Percentiles rank a stretch among this genome's conserved stretches.
Conservation (phyloP, 345 rosid genomes). For the Eucalyptus caleyi region DNA sequence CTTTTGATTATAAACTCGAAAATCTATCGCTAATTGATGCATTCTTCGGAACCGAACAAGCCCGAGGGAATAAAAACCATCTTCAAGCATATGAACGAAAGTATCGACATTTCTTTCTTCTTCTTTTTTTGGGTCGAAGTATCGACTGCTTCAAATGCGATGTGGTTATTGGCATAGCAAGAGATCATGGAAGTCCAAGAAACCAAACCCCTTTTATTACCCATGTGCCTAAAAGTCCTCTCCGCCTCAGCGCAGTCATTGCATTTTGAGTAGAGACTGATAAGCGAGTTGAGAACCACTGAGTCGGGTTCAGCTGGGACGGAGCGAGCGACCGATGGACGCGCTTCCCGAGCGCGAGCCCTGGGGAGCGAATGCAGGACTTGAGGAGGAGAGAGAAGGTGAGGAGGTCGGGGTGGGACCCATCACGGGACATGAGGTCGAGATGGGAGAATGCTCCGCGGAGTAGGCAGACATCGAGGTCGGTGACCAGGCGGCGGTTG, state of each 20-base stretch:
- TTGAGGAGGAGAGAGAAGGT: background rate
- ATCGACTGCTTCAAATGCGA: background rate
- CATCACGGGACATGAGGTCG: background rate
- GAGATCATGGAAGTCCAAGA: background rate
- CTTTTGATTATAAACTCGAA: too few species aligned
- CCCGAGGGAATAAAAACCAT: background rate
- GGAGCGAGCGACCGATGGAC: background rate
- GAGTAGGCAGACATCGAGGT: background rate
- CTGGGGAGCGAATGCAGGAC: background rate
- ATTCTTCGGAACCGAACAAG: constrained; percentile 30
- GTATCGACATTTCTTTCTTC: background rate
- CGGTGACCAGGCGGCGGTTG: background rate
- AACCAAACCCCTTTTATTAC: background rate
- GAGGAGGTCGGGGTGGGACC: background rate
- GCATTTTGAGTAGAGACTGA: background rate
- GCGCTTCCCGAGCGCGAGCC: background rate
- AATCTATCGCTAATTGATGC: background rate
- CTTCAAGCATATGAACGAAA: background rate
- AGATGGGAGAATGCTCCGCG: background rate
- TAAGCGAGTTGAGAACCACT: background rate
- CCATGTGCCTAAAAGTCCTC: background rate
- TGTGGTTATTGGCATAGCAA: background rate
- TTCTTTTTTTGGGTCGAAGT: background rate
- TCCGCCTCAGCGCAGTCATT: background rate
- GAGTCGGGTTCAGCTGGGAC: background rate